phyloP scores from a whole-genome alignment of 805 yeast species.

The Saturnispora sekii region DNA sequence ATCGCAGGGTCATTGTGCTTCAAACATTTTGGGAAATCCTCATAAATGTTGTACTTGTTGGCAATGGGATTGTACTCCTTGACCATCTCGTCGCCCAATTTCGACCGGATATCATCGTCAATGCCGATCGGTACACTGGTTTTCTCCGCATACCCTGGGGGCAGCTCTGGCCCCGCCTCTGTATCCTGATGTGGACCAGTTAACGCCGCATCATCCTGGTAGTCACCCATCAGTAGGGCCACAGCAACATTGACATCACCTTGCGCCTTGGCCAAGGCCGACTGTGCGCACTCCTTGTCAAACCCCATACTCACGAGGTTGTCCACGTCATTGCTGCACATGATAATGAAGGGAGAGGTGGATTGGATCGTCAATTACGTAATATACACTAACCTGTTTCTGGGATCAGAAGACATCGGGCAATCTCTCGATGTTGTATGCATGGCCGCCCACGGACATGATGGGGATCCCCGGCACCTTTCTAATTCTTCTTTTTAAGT shows the following conservation, averaged over 20 bases:
- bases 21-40: constrained; percentile 23
- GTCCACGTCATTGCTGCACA: constrained; percentile 17
- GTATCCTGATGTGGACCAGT: neutral
- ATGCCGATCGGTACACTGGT: neutral
- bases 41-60: constrained; percentile 20
- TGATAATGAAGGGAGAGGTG: neutral
- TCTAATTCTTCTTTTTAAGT: constrained; percentile 83
- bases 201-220: neutral
- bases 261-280: constrained; percentile 25
- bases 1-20: constrained; percentile 24
- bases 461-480: constrained; percentile 96
- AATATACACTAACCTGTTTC: neutral
- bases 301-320: constrained; percentile 23
- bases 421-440: constrained; percentile 85
- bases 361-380: neutral
- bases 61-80: constrained; percentile 8
- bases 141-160: neutral
- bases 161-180: neutral
- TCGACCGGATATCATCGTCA: neutral
- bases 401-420: constrained; percentile 72
- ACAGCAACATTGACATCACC: constrained; percentile 29
- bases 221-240: constrained; percentile 15
- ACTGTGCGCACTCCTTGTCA: constrained; percentile 17
- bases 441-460: constrained; percentile 91
- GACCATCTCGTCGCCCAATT: neutral